Conservation (phyloP, 768 basidiomycete species). For the Xerocomellus dryophilus region DNA sequence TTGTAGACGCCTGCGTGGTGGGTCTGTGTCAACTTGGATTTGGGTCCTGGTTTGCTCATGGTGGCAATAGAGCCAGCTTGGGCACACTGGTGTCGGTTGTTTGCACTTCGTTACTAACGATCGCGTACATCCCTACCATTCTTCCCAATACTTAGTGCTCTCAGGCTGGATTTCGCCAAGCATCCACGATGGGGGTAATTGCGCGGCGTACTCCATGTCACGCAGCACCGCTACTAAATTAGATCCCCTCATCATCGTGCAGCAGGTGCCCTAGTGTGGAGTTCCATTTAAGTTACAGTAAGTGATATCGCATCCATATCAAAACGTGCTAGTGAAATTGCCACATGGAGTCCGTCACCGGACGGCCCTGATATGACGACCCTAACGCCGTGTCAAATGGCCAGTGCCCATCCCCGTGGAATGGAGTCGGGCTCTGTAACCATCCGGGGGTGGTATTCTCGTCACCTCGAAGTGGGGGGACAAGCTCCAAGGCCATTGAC, state of each 20-base stretch:
- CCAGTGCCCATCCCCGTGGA: neutral
- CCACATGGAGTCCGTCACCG: neutral
- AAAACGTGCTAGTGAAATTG: conserved; percentile 7
- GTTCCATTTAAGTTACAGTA: no score
- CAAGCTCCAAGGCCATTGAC: neutral
- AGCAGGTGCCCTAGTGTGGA: no score
- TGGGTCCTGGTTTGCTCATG: conserved; percentile 45
- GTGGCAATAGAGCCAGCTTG: neutral
- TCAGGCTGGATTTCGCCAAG: neutral
- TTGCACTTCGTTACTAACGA: neutral
- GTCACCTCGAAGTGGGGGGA: conserved; percentile 2
- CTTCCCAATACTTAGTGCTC: neutral
- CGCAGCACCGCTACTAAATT: neutral
- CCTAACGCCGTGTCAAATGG: conserved; percentile 5
- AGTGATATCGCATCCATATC: neutral
- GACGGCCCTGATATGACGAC: neutral
- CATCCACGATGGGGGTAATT: neutral
- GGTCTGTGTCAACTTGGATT: conserved; percentile 44
- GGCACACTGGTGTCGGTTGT: neutral
- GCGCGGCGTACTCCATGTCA: neutral
- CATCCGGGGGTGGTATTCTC: conserved; percentile 4
- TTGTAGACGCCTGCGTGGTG: conserved; percentile 63
- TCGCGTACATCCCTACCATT: neutral
- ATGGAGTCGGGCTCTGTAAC: conserved; percentile 1
- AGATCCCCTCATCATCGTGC: neutral